Evolutionary conservation across 176 grass and related monocot species (phyloP).

Genomic region (Carex cristatella): DNA sequence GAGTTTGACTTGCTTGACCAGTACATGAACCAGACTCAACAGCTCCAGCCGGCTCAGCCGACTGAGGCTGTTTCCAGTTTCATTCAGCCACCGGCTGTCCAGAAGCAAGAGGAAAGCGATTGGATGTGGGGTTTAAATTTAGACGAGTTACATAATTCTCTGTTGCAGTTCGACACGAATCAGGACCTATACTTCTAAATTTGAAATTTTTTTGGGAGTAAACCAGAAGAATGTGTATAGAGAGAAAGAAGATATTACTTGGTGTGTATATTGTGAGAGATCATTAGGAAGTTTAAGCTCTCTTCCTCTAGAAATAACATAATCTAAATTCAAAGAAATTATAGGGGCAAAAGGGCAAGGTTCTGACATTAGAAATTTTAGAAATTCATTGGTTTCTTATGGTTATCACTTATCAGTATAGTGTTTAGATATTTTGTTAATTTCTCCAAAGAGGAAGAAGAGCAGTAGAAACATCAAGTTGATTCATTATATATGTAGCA

Average conservation of each 20-base stretch:
- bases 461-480: not conserved
- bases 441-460: not conserved
- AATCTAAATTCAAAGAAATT: too few relatives aligned
- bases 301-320: too few relatives aligned
- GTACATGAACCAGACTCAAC: not conserved
- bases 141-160: slow-evolving; percentile 26
- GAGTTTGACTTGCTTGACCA: not conserved
- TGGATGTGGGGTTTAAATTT: slow-evolving; percentile 37
- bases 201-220: not conserved
- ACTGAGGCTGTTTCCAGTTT: not conserved
- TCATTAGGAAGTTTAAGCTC: too few relatives aligned
- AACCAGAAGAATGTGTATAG: not conserved
- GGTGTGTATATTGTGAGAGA: too few relatives aligned
- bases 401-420: not conserved
- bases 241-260: too few relatives aligned
- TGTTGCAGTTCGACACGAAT: slow-evolving; percentile 5
- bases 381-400: slow-evolving; percentile 20
- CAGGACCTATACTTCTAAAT: slow-evolving; percentile 27
- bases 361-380: not conserved
- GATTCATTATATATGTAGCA: not conserved
- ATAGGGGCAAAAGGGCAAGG: not conserved
- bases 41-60: not conserved
- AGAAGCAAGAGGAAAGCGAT: slow-evolving; percentile 24
- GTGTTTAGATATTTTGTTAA: not conserved
- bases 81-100: not conserved